Evolutionary conservation across 306 rosid species (phyloP), one percentile per base, ranked within the genome.

Genomic region (Begonia masoniana): DNA sequence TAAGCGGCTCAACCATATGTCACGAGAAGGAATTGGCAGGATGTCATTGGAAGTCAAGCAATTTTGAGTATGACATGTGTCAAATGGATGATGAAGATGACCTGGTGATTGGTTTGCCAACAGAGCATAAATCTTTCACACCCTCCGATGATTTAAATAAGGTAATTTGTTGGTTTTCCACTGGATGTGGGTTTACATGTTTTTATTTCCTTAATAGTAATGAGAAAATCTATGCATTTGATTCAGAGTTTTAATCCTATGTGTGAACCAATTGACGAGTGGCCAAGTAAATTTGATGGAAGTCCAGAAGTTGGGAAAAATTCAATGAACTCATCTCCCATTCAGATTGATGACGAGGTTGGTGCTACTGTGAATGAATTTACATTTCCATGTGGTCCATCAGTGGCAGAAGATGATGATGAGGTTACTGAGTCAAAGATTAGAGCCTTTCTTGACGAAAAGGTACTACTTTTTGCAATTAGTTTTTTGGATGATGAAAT

Each of bases 341-440:
- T 57, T 65, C 75, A 68, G 54, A 77, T 86, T 51, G 62, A 57
- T 50, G 65, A 43, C 39, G 62, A 49, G 62, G 63, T 68, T 58
- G 55, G 45, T 58, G 54, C 51, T 54, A 68, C 71, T 48, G 73
- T 73, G 60, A 68, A 48, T 46, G 78, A 68, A 16, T 77, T 79
- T 61, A 62, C 80, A 51, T 80, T 76, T 74, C 74, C 78, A 60
- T 62, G 69, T 61, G 83, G 85, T 59, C 85, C 81, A 62, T 41
- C 61, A 46, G 76, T 66, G 17, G 78, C 58, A 51, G 97, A 85
- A 62, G 94, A 89, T 57, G 94, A 89, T 47, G 95, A 85, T 60
- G 97, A 89, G 66, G 85, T 89, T 48, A 82, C 95, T 0, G 97
- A 88, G 50, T 76, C 73, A 31, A 89, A 89, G 74, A 89, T 89